Evolutionary conservation across 306 rosid species (phyloP).

Genomic region (Betula pendula): DNA sequence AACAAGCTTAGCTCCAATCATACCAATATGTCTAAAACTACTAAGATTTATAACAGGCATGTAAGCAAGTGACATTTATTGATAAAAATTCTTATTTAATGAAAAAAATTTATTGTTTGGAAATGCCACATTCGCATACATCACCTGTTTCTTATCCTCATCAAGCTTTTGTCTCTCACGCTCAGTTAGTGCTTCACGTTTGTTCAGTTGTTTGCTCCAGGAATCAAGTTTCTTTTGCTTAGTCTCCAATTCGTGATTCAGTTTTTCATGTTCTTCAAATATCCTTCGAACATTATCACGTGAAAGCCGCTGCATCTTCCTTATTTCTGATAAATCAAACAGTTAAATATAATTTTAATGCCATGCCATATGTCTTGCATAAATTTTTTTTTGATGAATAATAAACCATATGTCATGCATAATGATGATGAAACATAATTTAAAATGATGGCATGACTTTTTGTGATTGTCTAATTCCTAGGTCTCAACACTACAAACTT

Average conservation of each 20-base stretch:
- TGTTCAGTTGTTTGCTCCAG: slow-evolving; percentile 84
- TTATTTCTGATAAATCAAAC: slow-evolving; percentile 56
- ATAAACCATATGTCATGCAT: background rate
- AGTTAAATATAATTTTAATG: background rate
- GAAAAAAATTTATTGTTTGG: background rate
- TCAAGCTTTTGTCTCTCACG: slow-evolving; percentile 86
- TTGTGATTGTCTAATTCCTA: background rate
- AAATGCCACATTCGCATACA: slow-evolving; percentile 3
- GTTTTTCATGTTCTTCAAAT: slow-evolving; percentile 77
- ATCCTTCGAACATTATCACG: slow-evolving; percentile 63
- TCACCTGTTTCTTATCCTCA: slow-evolving; percentile 84
- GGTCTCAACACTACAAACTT: background rate
- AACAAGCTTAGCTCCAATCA: background rate
- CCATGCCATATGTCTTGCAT: too few species aligned
- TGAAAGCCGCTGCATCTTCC: slow-evolving; percentile 71
- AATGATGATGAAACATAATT: background rate
- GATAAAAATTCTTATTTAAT: background rate
- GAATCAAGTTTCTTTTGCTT: slow-evolving; percentile 77
- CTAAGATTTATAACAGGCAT: background rate
- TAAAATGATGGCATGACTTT: background rate
- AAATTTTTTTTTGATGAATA: too few species aligned
- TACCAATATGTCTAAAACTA: slow-evolving; percentile 3
- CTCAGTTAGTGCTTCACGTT: slow-evolving; percentile 82
- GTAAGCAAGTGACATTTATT: slow-evolving; percentile 8
- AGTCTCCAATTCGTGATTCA: slow-evolving; percentile 70